These are phyloP conservation scores for Irpex sp. DNA, from an alignment of 1,284 basidiomycete species.

Conservation along the genomic window DNA sequence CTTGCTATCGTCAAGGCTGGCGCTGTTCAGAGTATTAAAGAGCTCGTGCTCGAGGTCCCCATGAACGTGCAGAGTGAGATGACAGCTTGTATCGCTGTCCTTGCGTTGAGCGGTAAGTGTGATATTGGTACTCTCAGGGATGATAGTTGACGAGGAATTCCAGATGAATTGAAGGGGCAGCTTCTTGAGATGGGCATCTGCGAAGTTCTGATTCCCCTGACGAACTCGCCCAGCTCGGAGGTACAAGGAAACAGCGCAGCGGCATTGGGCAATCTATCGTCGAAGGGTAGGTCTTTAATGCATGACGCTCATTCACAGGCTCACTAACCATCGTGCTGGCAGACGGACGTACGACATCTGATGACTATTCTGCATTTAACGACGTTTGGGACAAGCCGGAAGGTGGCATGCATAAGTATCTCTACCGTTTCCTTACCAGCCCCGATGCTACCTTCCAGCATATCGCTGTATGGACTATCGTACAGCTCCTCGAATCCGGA, in stretches of 20 bases:
- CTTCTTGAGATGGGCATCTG: slow-evolving; percentile 98
- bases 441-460: slow-evolving; percentile 99
- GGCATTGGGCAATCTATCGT: slow-evolving; percentile 96
- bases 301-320: neutral
- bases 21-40: slow-evolving; percentile 98
- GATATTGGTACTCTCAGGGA: neutral
- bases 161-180: slow-evolving; percentile 95
- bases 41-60: slow-evolving; percentile 95
- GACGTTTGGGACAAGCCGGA: slow-evolving; percentile 98
- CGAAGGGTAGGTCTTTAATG: slow-evolving; percentile 75
- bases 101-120: slow-evolving; percentile 88
- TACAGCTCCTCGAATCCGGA: slow-evolving; percentile 95
- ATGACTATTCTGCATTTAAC: slow-evolving; percentile 98
- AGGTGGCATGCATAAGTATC: slow-evolving; percentile 95
- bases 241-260: slow-evolving; percentile 99
- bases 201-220: slow-evolving; percentile 96
- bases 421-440: slow-evolving; percentile 94
- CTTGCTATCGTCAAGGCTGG: slow-evolving; percentile 98
- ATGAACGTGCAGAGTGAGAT: slow-evolving; percentile 99
- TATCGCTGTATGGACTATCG: slow-evolving; percentile 99
- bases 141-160: slow-evolving; percentile 16
- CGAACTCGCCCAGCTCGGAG: slow-evolving; percentile 95
- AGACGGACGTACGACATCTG: slow-evolving; percentile 85
- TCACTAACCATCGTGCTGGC: slow-evolving; percentile 13
- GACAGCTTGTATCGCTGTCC: slow-evolving; percentile 97